phyloP scores from a whole-genome alignment of 495 filamentous ascomycete genomes.

The Cenococcum geophilum region DNA sequence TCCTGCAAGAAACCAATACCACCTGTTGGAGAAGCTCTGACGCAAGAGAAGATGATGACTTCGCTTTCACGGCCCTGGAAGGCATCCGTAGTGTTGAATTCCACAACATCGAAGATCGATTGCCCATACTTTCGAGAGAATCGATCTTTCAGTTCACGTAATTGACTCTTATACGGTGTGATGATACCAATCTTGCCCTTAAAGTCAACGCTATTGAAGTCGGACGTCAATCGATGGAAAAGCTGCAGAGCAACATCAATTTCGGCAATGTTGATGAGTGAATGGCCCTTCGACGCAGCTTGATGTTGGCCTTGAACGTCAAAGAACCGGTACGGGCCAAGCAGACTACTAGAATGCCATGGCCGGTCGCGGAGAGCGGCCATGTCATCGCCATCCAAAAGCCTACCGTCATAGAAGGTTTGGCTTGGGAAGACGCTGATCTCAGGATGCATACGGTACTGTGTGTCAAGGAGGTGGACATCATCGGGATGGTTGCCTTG shows the following conservation, averaged over 20 bases:
- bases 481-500: slow-evolving; percentile 81
- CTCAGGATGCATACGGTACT: slow-evolving; percentile 98
- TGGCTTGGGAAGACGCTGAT: slow-evolving; percentile 85
- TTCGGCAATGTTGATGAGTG: slow-evolving; percentile 83
- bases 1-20: slow-evolving; percentile 97
- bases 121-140: slow-evolving; percentile 70
- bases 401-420: slow-evolving; percentile 83
- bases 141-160: slow-evolving; percentile 66
- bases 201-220: slow-evolving; percentile 63
- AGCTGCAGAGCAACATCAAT: slow-evolving; percentile 76
- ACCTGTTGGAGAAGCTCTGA: slow-evolving; percentile 76
- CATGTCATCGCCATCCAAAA: slow-evolving; percentile 83
- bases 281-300: slow-evolving; percentile 69
- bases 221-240: slow-evolving; percentile 66
- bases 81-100: slow-evolving; percentile 98
- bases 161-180: slow-evolving; percentile 90
- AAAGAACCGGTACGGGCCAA: slow-evolving; percentile 96
- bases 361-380: slow-evolving; percentile 61
- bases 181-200: slow-evolving; percentile 89
- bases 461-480: slow-evolving; percentile 90
- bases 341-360: slow-evolving; percentile 76
- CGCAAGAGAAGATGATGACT: slow-evolving; percentile 98
- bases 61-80: slow-evolving; percentile 97
- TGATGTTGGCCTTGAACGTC: slow-evolving; percentile 86
- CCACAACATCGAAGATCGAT: slow-evolving; percentile 65